These are phyloP conservation scores for Neurospora sp. DNA, from an alignment of 495 filamentous ascomycete species.

Conservation along the genomic window DNA sequence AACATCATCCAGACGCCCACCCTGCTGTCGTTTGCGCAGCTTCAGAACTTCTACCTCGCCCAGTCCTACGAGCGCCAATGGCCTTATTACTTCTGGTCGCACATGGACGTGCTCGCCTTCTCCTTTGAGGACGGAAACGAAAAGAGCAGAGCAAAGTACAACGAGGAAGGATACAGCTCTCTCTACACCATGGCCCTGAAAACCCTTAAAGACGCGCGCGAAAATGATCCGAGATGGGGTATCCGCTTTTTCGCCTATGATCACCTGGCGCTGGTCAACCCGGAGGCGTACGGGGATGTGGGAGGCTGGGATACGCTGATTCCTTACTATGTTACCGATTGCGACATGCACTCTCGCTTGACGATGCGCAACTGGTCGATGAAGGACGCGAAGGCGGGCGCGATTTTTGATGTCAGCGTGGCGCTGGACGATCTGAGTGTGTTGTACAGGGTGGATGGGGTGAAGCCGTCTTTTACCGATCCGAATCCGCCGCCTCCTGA, in stretches of 20 bases:
- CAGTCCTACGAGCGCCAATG: slow-evolving; percentile 46
- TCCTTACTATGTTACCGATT: slow-evolving; percentile 51
- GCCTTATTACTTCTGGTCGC: slow-evolving; percentile 50
- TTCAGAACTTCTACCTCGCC: slow-evolving; percentile 53
- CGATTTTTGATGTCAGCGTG: slow-evolving; percentile 43
- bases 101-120: slow-evolving; percentile 48
- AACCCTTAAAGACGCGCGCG: slow-evolving; percentile 25
- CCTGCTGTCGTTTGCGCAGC: slow-evolving; percentile 40
- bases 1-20: slow-evolving; percentile 48
- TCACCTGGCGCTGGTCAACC: slow-evolving; percentile 48
- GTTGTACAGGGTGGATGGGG: slow-evolving; percentile 34
- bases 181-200: slow-evolving; percentile 41
- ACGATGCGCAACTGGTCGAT: slow-evolving; percentile 42
- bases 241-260: slow-evolving; percentile 50
- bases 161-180: slow-evolving; percentile 27
- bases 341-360: slow-evolving; percentile 48
- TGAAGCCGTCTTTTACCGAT: slow-evolving; percentile 26
- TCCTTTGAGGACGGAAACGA: slow-evolving; percentile 39
- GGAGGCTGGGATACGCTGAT: slow-evolving; percentile 53
- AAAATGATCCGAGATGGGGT: slow-evolving; percentile 33
- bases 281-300: slow-evolving; percentile 39
- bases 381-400: slow-evolving; percentile 33
- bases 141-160: slow-evolving; percentile 21
- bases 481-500: slow-evolving; percentile 26
- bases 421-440: slow-evolving; percentile 35